Evolutionary conservation across 345 rosid species (phyloP).

Genomic region (Camelina hispida): DNA sequence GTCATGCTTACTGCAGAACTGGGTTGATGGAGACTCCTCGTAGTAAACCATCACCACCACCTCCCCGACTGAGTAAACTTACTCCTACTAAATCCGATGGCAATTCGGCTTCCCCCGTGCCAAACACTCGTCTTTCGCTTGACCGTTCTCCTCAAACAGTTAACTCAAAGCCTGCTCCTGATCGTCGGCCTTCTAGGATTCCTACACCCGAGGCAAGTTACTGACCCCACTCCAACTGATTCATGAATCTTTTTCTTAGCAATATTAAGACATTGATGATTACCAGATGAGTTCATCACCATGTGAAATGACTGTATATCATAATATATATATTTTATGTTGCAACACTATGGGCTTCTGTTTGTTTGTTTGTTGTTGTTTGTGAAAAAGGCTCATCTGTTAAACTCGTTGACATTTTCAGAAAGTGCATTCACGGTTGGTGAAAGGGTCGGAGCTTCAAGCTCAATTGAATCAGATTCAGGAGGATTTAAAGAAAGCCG

Average conservation of each 20-base stretch:
- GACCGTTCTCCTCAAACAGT: conserved; percentile 73
- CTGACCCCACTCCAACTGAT: background rate
- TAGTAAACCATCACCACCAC: conserved; percentile 68
- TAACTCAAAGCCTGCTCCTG: conserved; percentile 60
- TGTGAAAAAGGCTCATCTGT: conserved; percentile 6
- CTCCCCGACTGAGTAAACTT: conserved; percentile 62
- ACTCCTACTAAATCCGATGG: conserved; percentile 60
- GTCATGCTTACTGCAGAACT: conserved; percentile 54
- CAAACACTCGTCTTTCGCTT: conserved; percentile 60
- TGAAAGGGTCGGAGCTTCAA: conserved; percentile 71
- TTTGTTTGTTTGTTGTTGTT: background rate
- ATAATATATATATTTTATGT: background rate
- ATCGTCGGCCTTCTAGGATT: conserved; percentile 55
- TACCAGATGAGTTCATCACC: background rate
- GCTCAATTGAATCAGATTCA: conserved; percentile 66
- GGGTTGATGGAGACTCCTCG: conserved; percentile 78
- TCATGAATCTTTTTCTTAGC: background rate
- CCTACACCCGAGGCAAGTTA: conserved; percentile 68
- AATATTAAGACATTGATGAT: background rate
- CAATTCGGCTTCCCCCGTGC: conserved; percentile 61
- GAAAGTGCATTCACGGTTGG: conserved; percentile 61
- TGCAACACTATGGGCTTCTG: conserved; percentile 8
- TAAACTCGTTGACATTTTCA: conserved; percentile 39
- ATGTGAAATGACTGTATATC: background rate
- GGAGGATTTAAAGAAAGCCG: conserved; percentile 87